phyloP scores from a whole-genome alignment of 2,329 filamentous ascomycete genomes.

The Metarhizium guizhouense region DNA sequence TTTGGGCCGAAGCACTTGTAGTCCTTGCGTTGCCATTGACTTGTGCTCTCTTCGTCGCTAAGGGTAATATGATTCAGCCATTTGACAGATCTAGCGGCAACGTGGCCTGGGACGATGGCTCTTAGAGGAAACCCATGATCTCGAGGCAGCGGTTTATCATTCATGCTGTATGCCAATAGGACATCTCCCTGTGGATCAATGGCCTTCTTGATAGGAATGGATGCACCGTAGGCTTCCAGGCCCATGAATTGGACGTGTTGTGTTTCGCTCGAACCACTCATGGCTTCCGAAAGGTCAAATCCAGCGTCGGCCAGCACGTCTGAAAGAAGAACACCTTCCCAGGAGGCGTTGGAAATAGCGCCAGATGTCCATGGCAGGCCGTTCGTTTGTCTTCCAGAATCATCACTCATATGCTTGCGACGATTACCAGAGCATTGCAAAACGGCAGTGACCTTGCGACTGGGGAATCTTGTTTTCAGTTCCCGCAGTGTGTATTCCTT shows the following conservation, averaged over 20 bases:
- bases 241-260: constrained; percentile 50
- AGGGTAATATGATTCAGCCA: constrained; percentile 58
- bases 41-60: constrained; percentile 56
- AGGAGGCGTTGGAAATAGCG: constrained; percentile 51
- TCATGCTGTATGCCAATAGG: constrained; percentile 59
- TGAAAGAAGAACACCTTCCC: constrained; percentile 46
- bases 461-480: constrained; percentile 41
- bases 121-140: constrained; percentile 60
- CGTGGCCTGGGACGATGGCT: constrained; percentile 54
- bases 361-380: constrained; percentile 52
- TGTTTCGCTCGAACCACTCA: constrained; percentile 26
- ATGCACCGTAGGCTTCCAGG: constrained; percentile 52
- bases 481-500: constrained; percentile 45
- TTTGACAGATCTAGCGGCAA: constrained; percentile 60
- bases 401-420: constrained; percentile 47
- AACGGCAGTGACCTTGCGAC: constrained; percentile 42
- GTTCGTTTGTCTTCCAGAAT: constrained; percentile 35
- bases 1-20: constrained; percentile 64
- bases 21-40: constrained; percentile 57
- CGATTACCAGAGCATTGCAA: constrained; percentile 55
- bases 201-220: constrained; percentile 49
- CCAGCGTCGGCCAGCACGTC: constrained; percentile 50
- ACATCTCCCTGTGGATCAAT: constrained; percentile 55
- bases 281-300: constrained; percentile 30
- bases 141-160: constrained; percentile 49